These are phyloP conservation scores for Rasamsonia emersonii DNA, from an alignment of 2,329 filamentous ascomycete species.

Conservation along the genomic window DNA sequence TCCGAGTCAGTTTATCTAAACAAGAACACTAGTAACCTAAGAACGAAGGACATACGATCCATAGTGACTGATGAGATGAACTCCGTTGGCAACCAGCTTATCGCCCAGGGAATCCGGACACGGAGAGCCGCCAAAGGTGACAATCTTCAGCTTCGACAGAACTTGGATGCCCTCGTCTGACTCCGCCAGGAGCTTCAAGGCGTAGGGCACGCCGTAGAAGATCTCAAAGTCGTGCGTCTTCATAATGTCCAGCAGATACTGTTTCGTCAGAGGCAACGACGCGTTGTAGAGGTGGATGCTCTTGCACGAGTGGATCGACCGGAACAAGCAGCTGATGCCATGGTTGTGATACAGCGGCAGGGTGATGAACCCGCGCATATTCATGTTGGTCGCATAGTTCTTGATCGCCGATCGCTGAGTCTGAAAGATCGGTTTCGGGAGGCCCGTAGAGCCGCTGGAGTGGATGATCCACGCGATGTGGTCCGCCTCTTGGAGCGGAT, in stretches of 20 bases:
- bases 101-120: constrained; percentile 55
- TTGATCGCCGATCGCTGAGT: constrained; percentile 44
- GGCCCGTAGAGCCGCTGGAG: constrained; percentile 50
- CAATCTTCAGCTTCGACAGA: constrained; percentile 41
- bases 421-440: constrained; percentile 56
- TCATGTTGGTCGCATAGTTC: constrained; percentile 39
- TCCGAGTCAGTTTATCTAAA: constrained; percentile 2
- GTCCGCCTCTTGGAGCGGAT: constrained; percentile 18
- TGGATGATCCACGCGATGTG: constrained; percentile 40
- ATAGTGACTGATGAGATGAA: constrained; percentile 50
- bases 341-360: constrained; percentile 54
- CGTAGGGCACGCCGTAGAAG: constrained; percentile 56
- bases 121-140: constrained; percentile 50
- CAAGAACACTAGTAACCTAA: constrained; percentile 2
- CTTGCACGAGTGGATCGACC: constrained; percentile 44
- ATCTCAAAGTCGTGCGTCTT: constrained; percentile 39
- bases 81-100: constrained; percentile 42
- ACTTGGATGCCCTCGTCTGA: constrained; percentile 44
- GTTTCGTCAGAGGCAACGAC: constrained; percentile 45
- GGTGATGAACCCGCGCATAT: constrained; percentile 45
- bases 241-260: constrained; percentile 41
- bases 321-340: constrained; percentile 47
- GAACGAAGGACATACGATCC: constrained; percentile 39
- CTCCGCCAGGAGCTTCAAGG: constrained; percentile 55
- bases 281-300: constrained; percentile 48